Conservation (phyloP, 345 rosid genomes). For the Ailanthus altissimus region DNA sequence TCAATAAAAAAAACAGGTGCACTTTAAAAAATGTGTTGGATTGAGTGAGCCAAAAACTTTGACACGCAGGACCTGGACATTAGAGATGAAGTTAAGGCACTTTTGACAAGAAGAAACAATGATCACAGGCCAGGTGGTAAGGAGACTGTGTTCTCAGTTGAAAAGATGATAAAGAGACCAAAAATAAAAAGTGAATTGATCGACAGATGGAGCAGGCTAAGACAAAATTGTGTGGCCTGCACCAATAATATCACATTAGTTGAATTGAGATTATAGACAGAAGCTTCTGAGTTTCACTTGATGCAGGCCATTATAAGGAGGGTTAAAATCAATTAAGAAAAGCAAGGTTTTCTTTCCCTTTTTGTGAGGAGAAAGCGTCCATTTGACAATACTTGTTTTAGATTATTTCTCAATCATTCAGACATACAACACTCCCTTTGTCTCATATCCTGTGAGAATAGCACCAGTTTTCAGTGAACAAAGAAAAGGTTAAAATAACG, state of each 20-base stretch:
- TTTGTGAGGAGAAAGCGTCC: not conserved
- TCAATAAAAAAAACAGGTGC: not conserved
- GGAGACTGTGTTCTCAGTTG: not conserved
- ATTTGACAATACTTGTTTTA: not conserved
- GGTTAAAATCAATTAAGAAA: not conserved
- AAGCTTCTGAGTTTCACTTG: conserved; percentile 7
- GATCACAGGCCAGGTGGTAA: not conserved
- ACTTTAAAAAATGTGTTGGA: not conserved
- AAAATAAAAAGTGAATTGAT: conserved; percentile 13
- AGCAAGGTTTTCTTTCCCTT: not conserved
- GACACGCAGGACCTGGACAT: not conserved
- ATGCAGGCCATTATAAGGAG: not conserved
- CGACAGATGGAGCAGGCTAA: not conserved
- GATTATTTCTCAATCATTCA: not conserved
- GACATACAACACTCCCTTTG: not conserved
- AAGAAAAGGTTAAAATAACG: not conserved
- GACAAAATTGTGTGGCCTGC: not conserved
- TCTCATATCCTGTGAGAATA: not conserved
- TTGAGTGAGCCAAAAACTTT: not conserved
- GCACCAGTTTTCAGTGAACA: not conserved
- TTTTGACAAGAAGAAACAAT: not conserved
- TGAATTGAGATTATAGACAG: not conserved
- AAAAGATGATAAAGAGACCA: not conserved
- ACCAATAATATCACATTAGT: not conserved
- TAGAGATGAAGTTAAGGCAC: not conserved